These are phyloP conservation scores for Diaporthe velutina DNA, from an alignment of 2,329 filamentous ascomycete species.

Conservation along the genomic window DNA sequence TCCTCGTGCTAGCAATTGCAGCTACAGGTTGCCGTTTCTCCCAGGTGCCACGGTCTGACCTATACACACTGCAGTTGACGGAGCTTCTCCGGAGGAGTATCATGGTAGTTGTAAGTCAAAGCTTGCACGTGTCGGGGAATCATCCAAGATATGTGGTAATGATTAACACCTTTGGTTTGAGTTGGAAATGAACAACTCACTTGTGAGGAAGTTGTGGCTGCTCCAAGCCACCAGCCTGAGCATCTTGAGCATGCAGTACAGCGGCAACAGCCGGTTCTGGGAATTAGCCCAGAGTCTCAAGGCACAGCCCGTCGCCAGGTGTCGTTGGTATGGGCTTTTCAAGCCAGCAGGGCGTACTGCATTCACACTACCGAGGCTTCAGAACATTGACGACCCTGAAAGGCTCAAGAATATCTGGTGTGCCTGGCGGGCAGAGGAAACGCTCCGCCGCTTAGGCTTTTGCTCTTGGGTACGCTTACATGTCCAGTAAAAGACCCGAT, in stretches of 20 bases:
- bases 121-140: no score
- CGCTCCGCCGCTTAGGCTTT: background rate
- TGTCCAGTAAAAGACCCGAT: background rate
- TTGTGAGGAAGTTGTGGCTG: background rate
- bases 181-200: background rate
- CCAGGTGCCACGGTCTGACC: background rate
- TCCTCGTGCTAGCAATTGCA: background rate
- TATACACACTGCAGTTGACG: background rate
- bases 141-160: no score
- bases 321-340: background rate
- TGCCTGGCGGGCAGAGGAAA: background rate
- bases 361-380: background rate
- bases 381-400: background rate
- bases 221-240: background rate
- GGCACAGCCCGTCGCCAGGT: background rate
- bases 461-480: background rate
- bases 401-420: background rate
- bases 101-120: background rate
- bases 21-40: slow-evolving; percentile 1
- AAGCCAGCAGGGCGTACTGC: background rate
- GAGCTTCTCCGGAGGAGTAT: background rate
- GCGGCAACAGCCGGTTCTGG: background rate
- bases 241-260: background rate
- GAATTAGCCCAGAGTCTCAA: background rate
- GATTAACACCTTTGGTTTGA: background rate